These are phyloP conservation scores for Trichodelitschia bisporula DNA, from an alignment of 495 filamentous ascomycete genomes.

Conservation along the genomic window DNA sequence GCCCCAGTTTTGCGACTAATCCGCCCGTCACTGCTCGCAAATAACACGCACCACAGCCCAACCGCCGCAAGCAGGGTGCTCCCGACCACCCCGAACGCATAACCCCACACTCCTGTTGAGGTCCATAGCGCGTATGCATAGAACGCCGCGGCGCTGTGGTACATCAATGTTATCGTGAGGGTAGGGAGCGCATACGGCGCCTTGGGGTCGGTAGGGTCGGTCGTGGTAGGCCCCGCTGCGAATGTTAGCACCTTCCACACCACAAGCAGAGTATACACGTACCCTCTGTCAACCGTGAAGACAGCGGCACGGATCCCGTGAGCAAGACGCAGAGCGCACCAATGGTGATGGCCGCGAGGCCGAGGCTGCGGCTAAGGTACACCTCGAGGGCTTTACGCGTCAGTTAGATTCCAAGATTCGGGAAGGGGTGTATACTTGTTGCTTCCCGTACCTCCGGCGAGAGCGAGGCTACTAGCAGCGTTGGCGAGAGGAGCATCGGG, in stretches of 20 bases:
- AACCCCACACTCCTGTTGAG: slow-evolving; percentile 24
- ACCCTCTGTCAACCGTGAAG: slow-evolving; percentile 19
- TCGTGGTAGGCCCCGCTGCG: slow-evolving; percentile 8
- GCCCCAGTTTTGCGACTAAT: slow-evolving; percentile 49
- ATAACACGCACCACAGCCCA: slow-evolving; percentile 53
- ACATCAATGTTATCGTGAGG: slow-evolving; percentile 35
- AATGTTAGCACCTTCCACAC: no score
- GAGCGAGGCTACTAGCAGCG: slow-evolving; percentile 6
- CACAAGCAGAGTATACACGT: not conserved
- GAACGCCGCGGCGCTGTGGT: slow-evolving; percentile 36
- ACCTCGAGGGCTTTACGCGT: slow-evolving; percentile 29
- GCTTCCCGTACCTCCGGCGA: slow-evolving; percentile 4
- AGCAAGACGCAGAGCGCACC: slow-evolving; percentile 39
- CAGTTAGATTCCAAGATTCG: not conserved
- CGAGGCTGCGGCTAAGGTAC: slow-evolving; percentile 49
- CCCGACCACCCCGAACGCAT: slow-evolving; percentile 26
- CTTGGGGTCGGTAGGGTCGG: slow-evolving; percentile 24
- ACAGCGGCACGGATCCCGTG: slow-evolving; percentile 52
- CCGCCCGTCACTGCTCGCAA: slow-evolving; percentile 34
- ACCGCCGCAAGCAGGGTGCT: slow-evolving; percentile 29
- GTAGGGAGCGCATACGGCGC: slow-evolving; percentile 46
- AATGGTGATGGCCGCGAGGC: slow-evolving; percentile 39
- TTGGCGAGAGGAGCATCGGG: slow-evolving; percentile 8
- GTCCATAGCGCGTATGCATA: slow-evolving; percentile 43
- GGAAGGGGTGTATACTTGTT: not conserved